Evolutionary conservation across 257 asterid species (phyloP), one percentile per base, ranked within the genome.

Genomic region (Ocimum tenuiflorum): DNA sequence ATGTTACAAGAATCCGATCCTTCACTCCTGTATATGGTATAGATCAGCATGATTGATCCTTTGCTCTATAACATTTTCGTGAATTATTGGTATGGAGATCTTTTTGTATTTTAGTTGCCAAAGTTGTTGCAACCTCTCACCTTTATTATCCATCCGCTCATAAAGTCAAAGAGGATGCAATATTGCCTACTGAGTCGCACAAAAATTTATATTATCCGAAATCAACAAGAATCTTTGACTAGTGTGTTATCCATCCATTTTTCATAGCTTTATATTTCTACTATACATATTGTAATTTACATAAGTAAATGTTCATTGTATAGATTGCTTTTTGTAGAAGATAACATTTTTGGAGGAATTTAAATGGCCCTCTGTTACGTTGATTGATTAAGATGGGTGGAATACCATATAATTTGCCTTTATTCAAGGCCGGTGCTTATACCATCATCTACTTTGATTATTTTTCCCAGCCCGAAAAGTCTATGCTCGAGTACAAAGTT

Each of bases 311-410:
- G n/a, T n/a, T 56, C 19, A 27, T 27, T 10, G 13, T 29, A 29
- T n/a, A 42, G 42, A 50, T 54, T 29, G 60, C 35, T 58, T 36
- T 36, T 33, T 0, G 2, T 3, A 18, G 3, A 46, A 20, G 20
- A 12, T 39, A 59, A 39, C 50, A 58, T 58, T 35, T 59, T 59
- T 39, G 48, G 65, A 59, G 35, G 33, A 58, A 18, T 38, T 58
- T 36, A 19, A 59, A 38, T 39, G 65, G 65, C 36, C 19, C 19
- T 59, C 36, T 27, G 22, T 39, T 17, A 19, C 39, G 35, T 59
- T 7, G 20, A 38, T 59, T 59, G 65, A 59, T 59, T 38, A 38
- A 39, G 65, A 39, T 39, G 33, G 49, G 22, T 36, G 33, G 49
- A 59, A 10, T 57, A 59, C 35, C 35, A 19, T 33, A 6, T 19